A percentile compares a stretch with the other conserved stretches of the same genome.
Conservation (phyloP, 768 basidiomycete genomes). For the Termitomyces sp. region DNA sequence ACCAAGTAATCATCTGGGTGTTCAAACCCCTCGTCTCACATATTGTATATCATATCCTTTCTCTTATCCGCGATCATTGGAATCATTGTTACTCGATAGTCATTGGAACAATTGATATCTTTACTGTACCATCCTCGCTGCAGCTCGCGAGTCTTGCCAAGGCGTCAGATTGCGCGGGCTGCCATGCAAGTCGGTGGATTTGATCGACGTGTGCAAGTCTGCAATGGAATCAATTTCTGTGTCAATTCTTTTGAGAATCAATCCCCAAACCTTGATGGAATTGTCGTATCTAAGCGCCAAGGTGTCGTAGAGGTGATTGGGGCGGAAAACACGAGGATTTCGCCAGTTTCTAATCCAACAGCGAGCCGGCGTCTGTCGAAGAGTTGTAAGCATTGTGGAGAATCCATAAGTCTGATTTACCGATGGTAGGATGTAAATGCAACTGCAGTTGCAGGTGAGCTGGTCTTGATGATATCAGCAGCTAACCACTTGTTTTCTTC, state of each 20-base stretch:
- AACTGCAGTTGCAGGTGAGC: slow-evolving; percentile 81
- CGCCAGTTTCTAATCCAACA: slow-evolving; percentile 81
- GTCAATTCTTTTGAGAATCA: not conserved
- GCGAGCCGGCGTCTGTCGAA: slow-evolving; percentile 54
- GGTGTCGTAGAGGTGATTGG: slow-evolving; percentile 20
- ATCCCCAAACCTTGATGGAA: slow-evolving; percentile 50
- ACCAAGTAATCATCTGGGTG: slow-evolving; percentile 9
- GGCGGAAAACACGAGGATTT: slow-evolving; percentile 58
- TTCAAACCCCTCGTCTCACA: slow-evolving; percentile 44
- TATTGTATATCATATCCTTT: slow-evolving; percentile 65
- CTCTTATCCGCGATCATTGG: slow-evolving; percentile 35
- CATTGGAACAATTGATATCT: slow-evolving; percentile 60
- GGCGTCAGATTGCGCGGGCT: slow-evolving; percentile 34
- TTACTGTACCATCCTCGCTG: slow-evolving; percentile 90
- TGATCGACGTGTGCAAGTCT: slow-evolving; percentile 76
- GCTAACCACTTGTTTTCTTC: slow-evolving; percentile 47
- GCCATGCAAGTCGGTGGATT: slow-evolving; percentile 80
- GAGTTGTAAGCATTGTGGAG: not conserved
- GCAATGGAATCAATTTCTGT: slow-evolving; percentile 6
- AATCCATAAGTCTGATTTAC: slow-evolving; percentile 24
- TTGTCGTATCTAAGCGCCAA: slow-evolving; percentile 43
- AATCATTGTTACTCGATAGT: slow-evolving; percentile 42
- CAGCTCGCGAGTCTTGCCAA: slow-evolving; percentile 70
- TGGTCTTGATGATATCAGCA: slow-evolving; percentile 57
- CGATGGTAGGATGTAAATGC: slow-evolving; percentile 41